Base-by-base conservation (phyloP, 2,329 filamentous ascomycete species). In the Neonectria neomacrospora region DNA sequence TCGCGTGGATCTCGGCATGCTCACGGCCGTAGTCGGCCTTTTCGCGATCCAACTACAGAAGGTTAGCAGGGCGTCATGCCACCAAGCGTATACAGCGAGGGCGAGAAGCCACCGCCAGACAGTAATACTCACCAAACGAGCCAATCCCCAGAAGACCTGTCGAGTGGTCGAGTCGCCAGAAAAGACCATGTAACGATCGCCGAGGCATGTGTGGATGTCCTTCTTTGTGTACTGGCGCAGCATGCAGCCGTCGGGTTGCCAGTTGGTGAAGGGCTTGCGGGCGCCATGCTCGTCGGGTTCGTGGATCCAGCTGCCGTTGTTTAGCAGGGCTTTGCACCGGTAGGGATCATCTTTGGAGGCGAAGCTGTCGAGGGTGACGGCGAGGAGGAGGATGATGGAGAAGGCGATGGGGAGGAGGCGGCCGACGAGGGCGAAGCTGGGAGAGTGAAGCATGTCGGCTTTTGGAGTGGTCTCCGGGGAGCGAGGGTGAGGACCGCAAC, bases 241-340 rank as follows among this genome's bases (percentile, higher is more conserved):
- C 63, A 86, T 83, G 75, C 89, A 91, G 26, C 85, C 85, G 22
- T 81, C 80, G 5, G 88, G 85, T 60, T 89, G 85, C 88, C 88
- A 90, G 66, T 82, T 80, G 34, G 79, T 76, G 67, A 82, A 84
- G 0, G 74, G 58, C 68, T 65, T 42, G 69, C 61, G 63, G 63
- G 67, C 64, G 67, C 72, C 71, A 62, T 73, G 68, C 41, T 64
- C 67, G 57, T 75, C 73, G 41, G 71, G 75, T 26, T 73, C 75
- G 69, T 73, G 71, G 65, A 75, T 61, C 86, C 87, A 89, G 66
- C 79, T 77, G 32, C 87, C 87, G 67, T 81, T 76, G 41, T 79
- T 80, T 6, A 86, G 76, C 30, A 88, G 76, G 5, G 82, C 81
- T 18, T 75, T 73, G 73, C 87, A 90, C 75, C 85, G 84, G 71